phyloP scores from a whole-genome alignment of 805 yeast genomes.

The Yamadazyma insecticola region DNA sequence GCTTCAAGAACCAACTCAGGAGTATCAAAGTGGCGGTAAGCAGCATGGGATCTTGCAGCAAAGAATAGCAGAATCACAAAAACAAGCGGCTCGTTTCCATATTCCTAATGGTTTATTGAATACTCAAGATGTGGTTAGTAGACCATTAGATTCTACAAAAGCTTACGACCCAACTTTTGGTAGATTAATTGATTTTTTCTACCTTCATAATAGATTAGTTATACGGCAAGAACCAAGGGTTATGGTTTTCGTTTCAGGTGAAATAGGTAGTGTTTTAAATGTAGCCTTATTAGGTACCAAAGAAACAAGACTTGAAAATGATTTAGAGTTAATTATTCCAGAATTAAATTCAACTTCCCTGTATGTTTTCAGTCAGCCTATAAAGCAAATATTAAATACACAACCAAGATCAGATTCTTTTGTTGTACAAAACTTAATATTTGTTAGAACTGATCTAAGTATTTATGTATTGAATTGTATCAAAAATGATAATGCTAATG shows the following conservation, averaged over 20 bases:
- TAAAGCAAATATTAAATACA: slow-evolving; percentile 38
- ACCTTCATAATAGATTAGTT: slow-evolving; percentile 2
- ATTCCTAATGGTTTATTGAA: background rate
- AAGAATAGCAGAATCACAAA: too few relatives aligned
- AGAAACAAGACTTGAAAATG: too few relatives aligned
- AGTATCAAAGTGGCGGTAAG: too few relatives aligned
- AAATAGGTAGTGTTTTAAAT: slow-evolving; percentile 15
- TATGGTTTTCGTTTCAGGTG: slow-evolving; percentile 28
- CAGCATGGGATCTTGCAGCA: too few relatives aligned
- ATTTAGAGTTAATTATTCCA: too few relatives aligned
- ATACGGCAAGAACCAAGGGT: slow-evolving; percentile 4
- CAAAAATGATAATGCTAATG: slow-evolving; percentile 5
- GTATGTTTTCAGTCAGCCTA: slow-evolving; percentile 32
- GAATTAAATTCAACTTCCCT: slow-evolving; percentile 16
- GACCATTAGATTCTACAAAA: slow-evolving; percentile 16
- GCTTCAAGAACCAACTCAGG: too few relatives aligned
- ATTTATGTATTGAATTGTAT: slow-evolving; percentile 28
- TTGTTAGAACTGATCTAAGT: slow-evolving; percentile 34
- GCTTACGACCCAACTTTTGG: slow-evolving; percentile 34
- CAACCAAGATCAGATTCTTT: too few relatives aligned
- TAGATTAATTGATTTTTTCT: slow-evolving; percentile 15
- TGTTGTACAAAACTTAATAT: slow-evolving; percentile 17
- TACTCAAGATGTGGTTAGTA: slow-evolving; percentile 10
- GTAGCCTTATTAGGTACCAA: slow-evolving; percentile 9
- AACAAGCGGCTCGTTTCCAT: too few relatives aligned